Evolutionary conservation across 805 yeast species (phyloP).

Genomic region (Isabelozyma pseudorhagii): DNA sequence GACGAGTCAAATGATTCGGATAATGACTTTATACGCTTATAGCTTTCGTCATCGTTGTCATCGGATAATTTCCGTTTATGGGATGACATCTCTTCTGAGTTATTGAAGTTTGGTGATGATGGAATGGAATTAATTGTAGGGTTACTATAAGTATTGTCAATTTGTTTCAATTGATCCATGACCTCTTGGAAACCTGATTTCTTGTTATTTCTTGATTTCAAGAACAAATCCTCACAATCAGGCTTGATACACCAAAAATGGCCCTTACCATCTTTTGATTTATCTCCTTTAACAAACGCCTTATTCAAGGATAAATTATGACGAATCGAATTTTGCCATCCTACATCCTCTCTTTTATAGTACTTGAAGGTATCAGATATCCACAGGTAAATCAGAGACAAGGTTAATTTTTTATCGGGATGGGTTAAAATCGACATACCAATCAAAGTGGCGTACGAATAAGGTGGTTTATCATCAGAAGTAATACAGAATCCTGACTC

Average conservation of each 20-base stretch:
- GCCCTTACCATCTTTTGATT: slow-evolving; percentile 86
- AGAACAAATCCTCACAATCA: slow-evolving; percentile 80
- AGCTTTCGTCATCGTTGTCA: slow-evolving; percentile 12
- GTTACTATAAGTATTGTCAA: background rate
- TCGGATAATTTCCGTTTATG: slow-evolving; percentile 3
- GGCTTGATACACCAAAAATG: slow-evolving; percentile 89
- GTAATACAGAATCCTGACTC: slow-evolving; percentile 41
- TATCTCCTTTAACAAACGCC: slow-evolving; percentile 86
- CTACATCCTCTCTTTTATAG: slow-evolving; percentile 80
- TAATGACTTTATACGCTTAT: background rate
- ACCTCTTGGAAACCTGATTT: slow-evolving; percentile 41
- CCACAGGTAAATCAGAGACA: slow-evolving; percentile 84
- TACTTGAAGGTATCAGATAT: slow-evolving; percentile 80
- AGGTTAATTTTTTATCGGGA: slow-evolving; percentile 43
- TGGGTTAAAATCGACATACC: slow-evolving; percentile 90
- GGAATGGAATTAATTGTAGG: slow-evolving; percentile 21
- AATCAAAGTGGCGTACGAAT: slow-evolving; percentile 88
- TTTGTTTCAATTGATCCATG: slow-evolving; percentile 29
- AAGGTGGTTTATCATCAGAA: slow-evolving; percentile 80
- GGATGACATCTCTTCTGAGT: slow-evolving; percentile 4
- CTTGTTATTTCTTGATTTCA: slow-evolving; percentile 57
- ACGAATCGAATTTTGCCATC: slow-evolving; percentile 97
- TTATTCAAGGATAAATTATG: slow-evolving; percentile 91
- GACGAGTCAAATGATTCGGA: background rate
- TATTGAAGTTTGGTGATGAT: slow-evolving; percentile 24